Evolutionary conservation across 1,284 basidiomycete genomes (phyloP).

Genomic region (Sporisorium exsertum): DNA sequence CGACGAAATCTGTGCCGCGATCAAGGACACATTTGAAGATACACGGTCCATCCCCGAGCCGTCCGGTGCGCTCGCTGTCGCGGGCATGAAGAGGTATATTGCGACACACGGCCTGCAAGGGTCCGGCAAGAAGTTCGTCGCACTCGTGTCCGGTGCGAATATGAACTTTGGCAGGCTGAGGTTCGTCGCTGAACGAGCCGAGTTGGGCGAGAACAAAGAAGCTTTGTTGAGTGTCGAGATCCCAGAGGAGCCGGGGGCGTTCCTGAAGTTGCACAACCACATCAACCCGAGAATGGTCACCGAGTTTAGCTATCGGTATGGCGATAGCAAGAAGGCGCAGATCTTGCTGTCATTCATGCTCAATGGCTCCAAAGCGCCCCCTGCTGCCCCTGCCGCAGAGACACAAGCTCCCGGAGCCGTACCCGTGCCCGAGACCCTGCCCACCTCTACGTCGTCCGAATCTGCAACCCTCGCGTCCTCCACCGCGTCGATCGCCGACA

Average conservation of each 20-base stretch:
- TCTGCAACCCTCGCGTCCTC: background rate
- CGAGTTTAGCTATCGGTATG: constrained; percentile 95
- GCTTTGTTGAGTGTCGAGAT: constrained; percentile 92
- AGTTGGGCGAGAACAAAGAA: constrained; percentile 94
- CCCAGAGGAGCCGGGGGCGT: constrained; percentile 91
- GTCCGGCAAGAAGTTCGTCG: constrained; percentile 87
- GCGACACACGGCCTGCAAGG: constrained; percentile 82
- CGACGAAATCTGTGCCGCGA: constrained; percentile 97
- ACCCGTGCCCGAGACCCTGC: constrained; percentile 18
- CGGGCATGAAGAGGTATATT: constrained; percentile 91
- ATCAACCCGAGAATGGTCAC: constrained; percentile 93
- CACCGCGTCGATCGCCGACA: constrained; percentile 1
- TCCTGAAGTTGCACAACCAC: constrained; percentile 84
- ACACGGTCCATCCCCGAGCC: constrained; percentile 79
- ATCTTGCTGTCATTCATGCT: constrained; percentile 93
- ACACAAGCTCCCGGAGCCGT: constrained; percentile 23
- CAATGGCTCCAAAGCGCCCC: constrained; percentile 57
- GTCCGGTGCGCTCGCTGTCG: constrained; percentile 92
- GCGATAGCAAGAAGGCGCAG: constrained; percentile 74
- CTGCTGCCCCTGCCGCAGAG: constrained; percentile 5
- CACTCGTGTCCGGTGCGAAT: constrained; percentile 93
- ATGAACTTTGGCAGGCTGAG: constrained; percentile 98
- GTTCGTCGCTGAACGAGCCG: constrained; percentile 97
- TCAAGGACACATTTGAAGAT: constrained; percentile 95
- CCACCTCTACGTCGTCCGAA: background rate